Percentiles rank a stretch among this genome's conserved stretches.
phyloP scores from a whole-genome alignment of 208 protist species.

The Trypanosoma platydactyli region DNA sequence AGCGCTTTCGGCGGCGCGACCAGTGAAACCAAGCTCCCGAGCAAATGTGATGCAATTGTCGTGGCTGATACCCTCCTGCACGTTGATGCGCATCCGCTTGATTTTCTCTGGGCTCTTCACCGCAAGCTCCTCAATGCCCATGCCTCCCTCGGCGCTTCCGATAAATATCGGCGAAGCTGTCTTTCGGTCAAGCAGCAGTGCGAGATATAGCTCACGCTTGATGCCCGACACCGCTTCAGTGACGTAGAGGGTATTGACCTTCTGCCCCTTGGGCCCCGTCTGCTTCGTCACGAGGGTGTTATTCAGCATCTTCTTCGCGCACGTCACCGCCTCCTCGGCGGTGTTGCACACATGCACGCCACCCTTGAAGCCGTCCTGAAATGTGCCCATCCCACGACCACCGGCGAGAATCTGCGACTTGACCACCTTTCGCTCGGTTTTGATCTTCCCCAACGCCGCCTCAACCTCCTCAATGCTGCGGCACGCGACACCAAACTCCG shows the following conservation, averaged over 20 bases:
- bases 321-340: slow-evolving; percentile 80
- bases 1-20: slow-evolving; percentile 73
- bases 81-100: slow-evolving; percentile 93
- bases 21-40: slow-evolving; percentile 90
- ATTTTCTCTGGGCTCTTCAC: slow-evolving; percentile 94
- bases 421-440: slow-evolving; percentile 94
- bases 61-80: slow-evolving; percentile 91
- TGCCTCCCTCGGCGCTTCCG: slow-evolving; percentile 95
- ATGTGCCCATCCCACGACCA: slow-evolving; percentile 98
- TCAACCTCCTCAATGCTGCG: slow-evolving; percentile 86
- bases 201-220: slow-evolving; percentile 98
- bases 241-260: slow-evolving; percentile 91
- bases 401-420: slow-evolving; percentile 99
- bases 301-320: slow-evolving; percentile 97
- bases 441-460: slow-evolving; percentile 87
- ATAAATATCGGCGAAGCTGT: slow-evolving; percentile 92
- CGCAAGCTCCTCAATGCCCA: slow-evolving; percentile 98
- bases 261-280: slow-evolving; percentile 94
- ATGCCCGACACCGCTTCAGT: slow-evolving; percentile 90
- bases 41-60: slow-evolving; percentile 84
- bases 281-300: slow-evolving; percentile 99
- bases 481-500: slow-evolving; percentile 91
- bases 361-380: slow-evolving; percentile 96
- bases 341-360: slow-evolving; percentile 90
- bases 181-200: slow-evolving; percentile 97